phyloP scores from a whole-genome alignment of 2,329 filamentous ascomycete genomes.

The Plectosphaerella cucumerina region DNA sequence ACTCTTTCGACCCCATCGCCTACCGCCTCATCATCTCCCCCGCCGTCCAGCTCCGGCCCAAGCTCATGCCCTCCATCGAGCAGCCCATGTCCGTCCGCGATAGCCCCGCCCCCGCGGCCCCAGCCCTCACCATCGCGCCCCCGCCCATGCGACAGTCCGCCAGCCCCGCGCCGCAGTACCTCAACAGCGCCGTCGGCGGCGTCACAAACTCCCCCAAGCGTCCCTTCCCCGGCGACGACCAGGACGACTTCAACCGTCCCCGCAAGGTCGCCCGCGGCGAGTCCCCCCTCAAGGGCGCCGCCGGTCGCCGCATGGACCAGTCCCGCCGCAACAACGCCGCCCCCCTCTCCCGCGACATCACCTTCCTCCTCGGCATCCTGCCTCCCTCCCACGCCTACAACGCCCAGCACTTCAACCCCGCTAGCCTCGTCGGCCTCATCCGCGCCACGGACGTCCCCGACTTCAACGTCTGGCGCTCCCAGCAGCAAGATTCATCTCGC shows the following conservation, averaged over 20 bases:
- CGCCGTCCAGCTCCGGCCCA: conserved; percentile 69
- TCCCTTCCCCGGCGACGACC: conserved; percentile 64
- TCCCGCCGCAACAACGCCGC: conserved; percentile 61
- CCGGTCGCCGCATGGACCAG: conserved; percentile 79
- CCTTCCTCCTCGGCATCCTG: conserved; percentile 66
- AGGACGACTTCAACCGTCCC: conserved; percentile 62
- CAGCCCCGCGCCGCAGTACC: conserved; percentile 45
- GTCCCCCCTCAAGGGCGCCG: conserved; percentile 87
- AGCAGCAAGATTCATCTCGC: conserved; percentile 20
- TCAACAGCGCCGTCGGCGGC: conserved; percentile 28
- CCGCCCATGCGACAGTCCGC: conserved; percentile 19
- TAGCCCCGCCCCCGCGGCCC: conserved; percentile 35
- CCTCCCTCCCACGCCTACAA: conserved; percentile 71
- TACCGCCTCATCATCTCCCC: conserved; percentile 83
- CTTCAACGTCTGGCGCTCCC: conserved; percentile 48
- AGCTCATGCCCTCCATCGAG: conserved; percentile 51
- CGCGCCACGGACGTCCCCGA: conserved; percentile 64
- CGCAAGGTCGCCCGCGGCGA: conserved; percentile 86
- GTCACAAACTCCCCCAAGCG: conserved; percentile 55
- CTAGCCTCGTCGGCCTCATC: conserved; percentile 70
- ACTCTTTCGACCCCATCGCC: conserved; percentile 75
- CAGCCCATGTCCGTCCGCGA: conserved; percentile 39
- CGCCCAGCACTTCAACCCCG: conserved; percentile 63
- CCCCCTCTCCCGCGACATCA: conserved; percentile 68
- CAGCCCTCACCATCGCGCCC: neutral